Percentiles rank a stretch among this genome's conserved stretches.
Evolutionary conservation across 805 yeast genomes (phyloP).

Genomic region (Candida piceae): DNA sequence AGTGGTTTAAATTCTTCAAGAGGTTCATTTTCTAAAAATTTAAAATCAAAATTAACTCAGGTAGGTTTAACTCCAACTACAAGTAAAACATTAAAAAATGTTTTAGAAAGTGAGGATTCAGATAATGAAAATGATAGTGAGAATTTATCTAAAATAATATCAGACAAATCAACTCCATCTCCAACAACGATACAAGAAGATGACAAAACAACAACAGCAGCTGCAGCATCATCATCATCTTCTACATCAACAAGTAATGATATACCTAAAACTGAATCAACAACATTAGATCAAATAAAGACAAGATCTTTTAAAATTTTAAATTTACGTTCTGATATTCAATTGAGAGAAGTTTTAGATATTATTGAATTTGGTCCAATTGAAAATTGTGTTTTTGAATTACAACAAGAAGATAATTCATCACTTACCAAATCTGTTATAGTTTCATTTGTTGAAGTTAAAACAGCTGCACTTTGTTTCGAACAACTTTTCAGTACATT

Average conservation of each 20-base stretch:
- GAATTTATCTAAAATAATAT: too few species aligned
- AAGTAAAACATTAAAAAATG: not conserved
- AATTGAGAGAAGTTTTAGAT: slow-evolving; percentile 30
- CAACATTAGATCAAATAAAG: slow-evolving; percentile 1
- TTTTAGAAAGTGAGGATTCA: not conserved
- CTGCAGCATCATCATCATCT: too few species aligned
- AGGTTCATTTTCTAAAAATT: slow-evolving; percentile 14
- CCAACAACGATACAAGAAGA: too few species aligned
- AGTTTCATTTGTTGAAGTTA: slow-evolving; percentile 23
- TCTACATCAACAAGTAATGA: too few species aligned
- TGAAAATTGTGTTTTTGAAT: slow-evolving; percentile 47
- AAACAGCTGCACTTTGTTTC: slow-evolving; percentile 20
- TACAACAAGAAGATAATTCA: slow-evolving; percentile 2
- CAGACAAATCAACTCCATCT: too few species aligned
- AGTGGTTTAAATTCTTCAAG: too few species aligned
- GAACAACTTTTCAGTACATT: slow-evolving; percentile 8
- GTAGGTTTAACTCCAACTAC: slow-evolving; percentile 4
- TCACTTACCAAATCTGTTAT: slow-evolving; percentile 8
- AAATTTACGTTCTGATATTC: slow-evolving; percentile 16
- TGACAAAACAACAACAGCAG: too few species aligned
- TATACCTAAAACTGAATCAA: too few species aligned
- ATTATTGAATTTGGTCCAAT: slow-evolving; percentile 55
- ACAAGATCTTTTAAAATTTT: slow-evolving; percentile 20
- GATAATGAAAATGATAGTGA: not conserved
- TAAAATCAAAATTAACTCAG: slow-evolving; percentile 15